Evolutionary conservation across 75 land plant genomes (phyloP).

Genomic region (Azolla pinnata): DNA sequence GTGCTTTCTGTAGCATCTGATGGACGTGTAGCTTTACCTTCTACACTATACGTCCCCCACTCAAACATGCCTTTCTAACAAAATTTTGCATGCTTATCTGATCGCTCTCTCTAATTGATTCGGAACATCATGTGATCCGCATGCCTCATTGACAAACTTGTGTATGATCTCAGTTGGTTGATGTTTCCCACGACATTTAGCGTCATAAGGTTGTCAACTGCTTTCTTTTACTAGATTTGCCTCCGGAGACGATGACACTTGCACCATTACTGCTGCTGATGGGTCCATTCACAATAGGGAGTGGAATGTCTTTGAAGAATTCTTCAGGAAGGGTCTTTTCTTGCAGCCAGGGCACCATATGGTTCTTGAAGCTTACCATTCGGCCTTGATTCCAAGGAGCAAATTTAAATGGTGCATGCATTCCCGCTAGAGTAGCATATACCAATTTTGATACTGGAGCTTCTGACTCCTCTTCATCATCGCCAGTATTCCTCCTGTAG

Average conservation of each 20-base stretch:
- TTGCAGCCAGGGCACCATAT: background rate
- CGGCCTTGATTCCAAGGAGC: constrained; percentile 87
- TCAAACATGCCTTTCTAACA: too few relatives aligned
- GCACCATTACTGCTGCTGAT: background rate
- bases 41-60: too few relatives aligned
- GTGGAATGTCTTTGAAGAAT: background rate
- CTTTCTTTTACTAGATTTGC: background rate
- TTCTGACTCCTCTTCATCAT: constrained; percentile 26
- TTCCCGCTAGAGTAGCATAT: constrained; percentile 35
- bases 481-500: constrained; percentile 55
- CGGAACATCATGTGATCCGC: too few relatives aligned
- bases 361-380: constrained; percentile 24
- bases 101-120: too few relatives aligned
- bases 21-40: too few relatives aligned
- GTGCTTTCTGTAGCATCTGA: too few relatives aligned
- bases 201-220: constrained; percentile 1
- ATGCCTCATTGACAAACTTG: too few relatives aligned
- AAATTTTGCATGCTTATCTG: background rate
- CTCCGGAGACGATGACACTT: background rate
- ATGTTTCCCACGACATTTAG: too few relatives aligned
- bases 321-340: background rate
- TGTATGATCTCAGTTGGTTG: too few relatives aligned
- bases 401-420: constrained; percentile 49
- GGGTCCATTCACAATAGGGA: background rate
- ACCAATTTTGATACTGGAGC: constrained; percentile 61